Evolutionary conservation across 202 grass and related monocot genomes (phyloP).

Genomic region (Digitaria exilis): DNA sequence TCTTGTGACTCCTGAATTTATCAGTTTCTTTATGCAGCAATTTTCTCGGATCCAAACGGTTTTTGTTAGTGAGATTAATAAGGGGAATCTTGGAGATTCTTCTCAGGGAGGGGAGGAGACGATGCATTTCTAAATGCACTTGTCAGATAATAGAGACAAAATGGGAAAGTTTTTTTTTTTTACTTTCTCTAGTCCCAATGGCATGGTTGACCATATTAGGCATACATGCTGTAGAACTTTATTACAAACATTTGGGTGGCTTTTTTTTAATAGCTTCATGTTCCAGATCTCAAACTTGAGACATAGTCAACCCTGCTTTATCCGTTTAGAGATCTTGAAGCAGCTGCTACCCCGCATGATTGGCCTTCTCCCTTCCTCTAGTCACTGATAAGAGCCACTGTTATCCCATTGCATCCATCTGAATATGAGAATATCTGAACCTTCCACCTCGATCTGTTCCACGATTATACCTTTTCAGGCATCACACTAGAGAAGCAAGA

Average conservation of each 20-base stretch:
- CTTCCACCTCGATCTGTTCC: slow-evolving; percentile 2
- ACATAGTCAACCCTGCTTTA: neutral
- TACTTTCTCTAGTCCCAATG: neutral
- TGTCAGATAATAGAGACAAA: slow-evolving; percentile 13
- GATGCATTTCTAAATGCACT: neutral
- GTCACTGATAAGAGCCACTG: neutral
- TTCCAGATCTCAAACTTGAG: slow-evolving; percentile 27
- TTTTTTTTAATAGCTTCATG: neutral
- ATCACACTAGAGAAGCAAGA: neutral
- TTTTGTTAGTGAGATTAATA: neutral
- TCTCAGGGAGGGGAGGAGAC: neutral
- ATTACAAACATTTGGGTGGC: neutral
- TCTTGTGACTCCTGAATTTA: neutral
- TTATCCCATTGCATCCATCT: neutral
- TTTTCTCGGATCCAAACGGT: slow-evolving; percentile 32
- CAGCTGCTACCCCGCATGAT: neutral
- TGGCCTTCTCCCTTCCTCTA: neutral
- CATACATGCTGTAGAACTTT: neutral
- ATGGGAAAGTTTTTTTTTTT: neutral
- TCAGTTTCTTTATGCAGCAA: slow-evolving; percentile 2
- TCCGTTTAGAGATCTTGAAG: neutral
- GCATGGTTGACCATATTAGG: slow-evolving; percentile 12
- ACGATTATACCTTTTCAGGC: neutral
- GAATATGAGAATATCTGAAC: neutral
- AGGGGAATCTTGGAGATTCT: slow-evolving; percentile 21